These are phyloP conservation scores for Eremothecium gossypii DNA, from an alignment of 1,139 yeast species.

Conservation along the genomic window DNA sequence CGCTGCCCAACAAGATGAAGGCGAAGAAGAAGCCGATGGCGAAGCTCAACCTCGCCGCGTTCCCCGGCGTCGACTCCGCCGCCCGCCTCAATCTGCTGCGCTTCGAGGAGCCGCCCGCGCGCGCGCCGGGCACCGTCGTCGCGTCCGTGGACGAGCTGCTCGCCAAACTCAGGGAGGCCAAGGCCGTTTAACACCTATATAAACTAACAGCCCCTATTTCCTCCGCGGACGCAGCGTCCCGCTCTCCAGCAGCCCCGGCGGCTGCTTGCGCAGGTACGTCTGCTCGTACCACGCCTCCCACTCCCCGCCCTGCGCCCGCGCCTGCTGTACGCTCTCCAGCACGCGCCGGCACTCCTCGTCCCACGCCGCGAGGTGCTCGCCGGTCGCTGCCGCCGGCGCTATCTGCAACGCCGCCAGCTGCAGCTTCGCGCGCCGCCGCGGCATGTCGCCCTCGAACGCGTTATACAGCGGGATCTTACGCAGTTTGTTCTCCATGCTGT, in stretches of 20 bases:
- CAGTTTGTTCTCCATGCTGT: slow-evolving; percentile 16
- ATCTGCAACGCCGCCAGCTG: slow-evolving; percentile 9
- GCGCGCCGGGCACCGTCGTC: slow-evolving; percentile 77
- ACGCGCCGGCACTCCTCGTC: slow-evolving; percentile 18
- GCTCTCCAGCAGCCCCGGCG: slow-evolving; percentile 23
- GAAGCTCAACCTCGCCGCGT: slow-evolving; percentile 47
- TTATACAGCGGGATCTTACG: slow-evolving; percentile 20
- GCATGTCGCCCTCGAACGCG: slow-evolving; percentile 17
- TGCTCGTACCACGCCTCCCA: slow-evolving; percentile 24
- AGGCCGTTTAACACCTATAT: slow-evolving; percentile 37
- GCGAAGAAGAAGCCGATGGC: slow-evolving; percentile 90
- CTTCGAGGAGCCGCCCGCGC: slow-evolving; percentile 77
- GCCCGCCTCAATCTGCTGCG: slow-evolving; percentile 61
- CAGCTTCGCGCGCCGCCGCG: slow-evolving; percentile 13
- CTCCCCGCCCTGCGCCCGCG: slow-evolving; percentile 9
- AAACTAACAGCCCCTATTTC: slow-evolving; percentile 4
- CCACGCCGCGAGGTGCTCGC: slow-evolving; percentile 26
- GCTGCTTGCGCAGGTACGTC: slow-evolving; percentile 21
- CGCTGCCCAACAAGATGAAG: slow-evolving; percentile 93
- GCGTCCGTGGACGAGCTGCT: slow-evolving; percentile 74
- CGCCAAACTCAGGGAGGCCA: slow-evolving; percentile 62
- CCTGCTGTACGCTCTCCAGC: slow-evolving; percentile 8
- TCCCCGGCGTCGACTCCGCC: slow-evolving; percentile 50
- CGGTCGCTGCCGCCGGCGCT: slow-evolving; percentile 11
- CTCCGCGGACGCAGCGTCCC: slow-evolving; percentile 20